Evolutionary conservation across 352 stramenopile species (phyloP).

Genomic region (Globisporangium spinosum): DNA sequence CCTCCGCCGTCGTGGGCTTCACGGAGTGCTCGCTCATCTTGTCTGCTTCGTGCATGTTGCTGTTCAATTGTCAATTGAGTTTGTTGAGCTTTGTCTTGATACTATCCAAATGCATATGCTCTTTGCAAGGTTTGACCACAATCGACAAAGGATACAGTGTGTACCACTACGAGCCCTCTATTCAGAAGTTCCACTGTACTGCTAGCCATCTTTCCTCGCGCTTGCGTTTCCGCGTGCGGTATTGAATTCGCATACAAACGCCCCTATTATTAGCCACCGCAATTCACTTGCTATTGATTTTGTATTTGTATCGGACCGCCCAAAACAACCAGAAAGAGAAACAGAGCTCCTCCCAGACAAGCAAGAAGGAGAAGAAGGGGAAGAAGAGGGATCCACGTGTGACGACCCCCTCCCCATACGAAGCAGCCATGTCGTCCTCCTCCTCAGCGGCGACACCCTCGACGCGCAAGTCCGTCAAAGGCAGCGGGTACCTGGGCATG

Average conservation of each 20-base stretch:
- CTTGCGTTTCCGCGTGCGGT: not conserved
- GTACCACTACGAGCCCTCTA: not conserved
- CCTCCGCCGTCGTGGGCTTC: not conserved
- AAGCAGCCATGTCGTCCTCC: not conserved
- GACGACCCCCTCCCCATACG: not conserved
- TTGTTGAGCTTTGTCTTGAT: not conserved
- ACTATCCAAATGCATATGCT: not conserved
- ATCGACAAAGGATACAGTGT: not conserved
- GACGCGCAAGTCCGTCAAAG: conserved; percentile 74
- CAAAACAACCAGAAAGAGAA: too few species aligned
- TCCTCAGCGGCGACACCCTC: conserved; percentile 3
- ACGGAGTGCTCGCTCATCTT: not conserved
- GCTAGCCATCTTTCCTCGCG: not conserved
- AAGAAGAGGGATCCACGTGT: not conserved
- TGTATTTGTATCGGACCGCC: not conserved
- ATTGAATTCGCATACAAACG: not conserved
- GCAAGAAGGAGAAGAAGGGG: not conserved
- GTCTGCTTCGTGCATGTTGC: not conserved
- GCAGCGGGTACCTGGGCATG: conserved; percentile 58
- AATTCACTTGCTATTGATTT: not conserved
- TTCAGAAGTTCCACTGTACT: not conserved
- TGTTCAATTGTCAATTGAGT: not conserved
- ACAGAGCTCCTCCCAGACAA: not conserved
- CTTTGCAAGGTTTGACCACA: not conserved
- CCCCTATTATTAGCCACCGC: not conserved